Conservation (phyloP, 495 filamentous ascomycete genomes). For the Extremus antarcticus region DNA sequence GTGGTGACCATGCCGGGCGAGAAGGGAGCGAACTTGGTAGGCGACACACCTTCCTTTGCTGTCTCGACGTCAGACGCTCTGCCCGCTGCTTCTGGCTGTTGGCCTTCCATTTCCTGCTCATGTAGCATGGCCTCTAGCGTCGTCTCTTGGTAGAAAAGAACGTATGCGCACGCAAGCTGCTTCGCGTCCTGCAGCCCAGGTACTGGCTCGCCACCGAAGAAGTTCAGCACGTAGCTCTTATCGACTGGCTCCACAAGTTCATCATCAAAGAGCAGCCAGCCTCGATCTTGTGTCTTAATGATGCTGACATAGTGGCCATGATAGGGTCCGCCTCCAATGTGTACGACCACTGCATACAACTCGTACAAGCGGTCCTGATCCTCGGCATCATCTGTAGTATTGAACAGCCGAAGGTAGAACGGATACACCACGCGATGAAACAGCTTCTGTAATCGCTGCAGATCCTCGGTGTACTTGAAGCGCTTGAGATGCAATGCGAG, state of each 20-base stretch:
- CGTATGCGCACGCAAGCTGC: constrained; percentile 87
- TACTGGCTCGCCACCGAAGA: constrained; percentile 71
- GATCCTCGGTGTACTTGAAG: constrained; percentile 95
- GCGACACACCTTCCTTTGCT: constrained; percentile 1
- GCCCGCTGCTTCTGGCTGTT: constrained; percentile 21
- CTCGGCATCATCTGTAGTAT: constrained; percentile 93
- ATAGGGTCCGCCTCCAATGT: constrained; percentile 95
- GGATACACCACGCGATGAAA: constrained; percentile 97
- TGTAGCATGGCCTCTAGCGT: constrained; percentile 76
- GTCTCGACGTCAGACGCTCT: constrained; percentile 7
- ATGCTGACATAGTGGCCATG: constrained; percentile 97
- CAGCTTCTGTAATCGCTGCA: constrained; percentile 85
- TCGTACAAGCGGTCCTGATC: constrained; percentile 94
- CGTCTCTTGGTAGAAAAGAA: constrained; percentile 95
- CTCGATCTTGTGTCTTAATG: constrained; percentile 91
- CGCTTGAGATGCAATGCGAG: constrained; percentile 86
- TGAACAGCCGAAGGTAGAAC: constrained; percentile 91
- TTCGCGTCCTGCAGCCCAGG: constrained; percentile 27
- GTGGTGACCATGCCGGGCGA: constrained; percentile 30
- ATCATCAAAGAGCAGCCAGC: constrained; percentile 94
- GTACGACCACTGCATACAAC: constrained; percentile 95
- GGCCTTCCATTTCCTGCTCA: constrained; percentile 71
- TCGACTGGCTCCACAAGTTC: constrained; percentile 98
- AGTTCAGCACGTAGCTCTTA: constrained; percentile 92
- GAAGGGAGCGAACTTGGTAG: not conserved